A percentile compares a stretch with the other conserved stretches of the same genome.
phyloP scores from a whole-genome alignment of 257 asterid species.

The Nicotiana attenuata region DNA sequence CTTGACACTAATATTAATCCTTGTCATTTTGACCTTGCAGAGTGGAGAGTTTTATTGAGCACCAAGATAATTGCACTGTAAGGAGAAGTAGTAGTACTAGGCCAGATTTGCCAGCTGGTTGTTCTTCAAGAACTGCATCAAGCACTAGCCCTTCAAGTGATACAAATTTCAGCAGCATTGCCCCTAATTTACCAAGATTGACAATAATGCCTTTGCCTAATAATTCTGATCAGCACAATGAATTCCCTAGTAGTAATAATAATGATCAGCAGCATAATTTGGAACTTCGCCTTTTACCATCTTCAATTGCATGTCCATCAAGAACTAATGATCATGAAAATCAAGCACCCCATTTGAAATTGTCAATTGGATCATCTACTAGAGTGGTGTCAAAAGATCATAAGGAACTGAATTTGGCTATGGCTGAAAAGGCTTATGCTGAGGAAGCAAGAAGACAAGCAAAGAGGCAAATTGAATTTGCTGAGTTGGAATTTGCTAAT shows the following conservation, averaged over 20 bases:
- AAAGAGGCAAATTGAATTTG: constrained; percentile 48
- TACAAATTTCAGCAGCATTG: constrained; percentile 19
- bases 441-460: constrained; percentile 61
- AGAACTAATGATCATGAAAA: constrained; percentile 8
- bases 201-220: constrained; percentile 13
- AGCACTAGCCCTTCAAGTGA: constrained; percentile 52
- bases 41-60: constrained; percentile 85
- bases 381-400: no score
- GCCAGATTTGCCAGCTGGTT: constrained; percentile 31
- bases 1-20: no score
- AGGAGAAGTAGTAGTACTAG: constrained; percentile 25
- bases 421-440: constrained; percentile 66
- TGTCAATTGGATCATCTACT: constrained; percentile 27
- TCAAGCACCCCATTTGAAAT: constrained; percentile 17
- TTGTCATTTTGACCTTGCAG: constrained; percentile 16
- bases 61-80: constrained; percentile 62
- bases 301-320: constrained; percentile 12
- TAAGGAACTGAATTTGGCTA: constrained; percentile 28
- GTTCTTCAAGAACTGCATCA: constrained; percentile 48
- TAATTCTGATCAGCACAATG: not conserved
- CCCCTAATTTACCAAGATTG: constrained; percentile 5
- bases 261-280: constrained; percentile 23
- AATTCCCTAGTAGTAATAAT: not conserved
- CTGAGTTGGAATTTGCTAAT: constrained; percentile 55
- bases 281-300: constrained; percentile 56